Evolutionary conservation across 2,329 filamentous ascomycete species (phyloP).

Genomic region (Drechslerella dactyloides): DNA sequence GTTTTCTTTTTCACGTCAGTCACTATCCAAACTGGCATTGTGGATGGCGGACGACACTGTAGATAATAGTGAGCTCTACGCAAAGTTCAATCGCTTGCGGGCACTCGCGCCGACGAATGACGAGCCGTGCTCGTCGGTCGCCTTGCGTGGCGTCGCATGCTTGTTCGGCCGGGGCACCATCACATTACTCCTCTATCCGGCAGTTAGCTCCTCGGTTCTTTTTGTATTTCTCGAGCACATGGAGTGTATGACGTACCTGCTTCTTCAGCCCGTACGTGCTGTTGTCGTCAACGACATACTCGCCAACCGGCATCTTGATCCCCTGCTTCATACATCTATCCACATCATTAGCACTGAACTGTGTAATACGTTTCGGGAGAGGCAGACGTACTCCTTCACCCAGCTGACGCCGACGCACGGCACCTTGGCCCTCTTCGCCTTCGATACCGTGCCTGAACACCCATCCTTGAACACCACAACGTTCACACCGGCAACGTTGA

Average conservation of each 20-base stretch:
- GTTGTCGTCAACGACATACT: background rate
- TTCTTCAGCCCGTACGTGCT: background rate
- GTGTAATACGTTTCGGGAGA: background rate
- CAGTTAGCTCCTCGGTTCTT: background rate
- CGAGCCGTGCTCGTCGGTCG: too few species aligned
- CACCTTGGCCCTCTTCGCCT: slow-evolving; percentile 29
- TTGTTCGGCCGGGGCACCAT: background rate
- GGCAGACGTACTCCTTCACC: slow-evolving; percentile 34
- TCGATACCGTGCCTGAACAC: slow-evolving; percentile 16
- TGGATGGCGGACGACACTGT: too few species aligned
- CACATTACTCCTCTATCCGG: background rate
- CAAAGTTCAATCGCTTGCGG: too few species aligned
- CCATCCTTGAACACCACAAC: slow-evolving; percentile 44
- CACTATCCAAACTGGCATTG: too few species aligned
- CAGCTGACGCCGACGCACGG: slow-evolving; percentile 37
- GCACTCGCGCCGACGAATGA: too few species aligned
- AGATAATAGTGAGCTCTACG: too few species aligned
- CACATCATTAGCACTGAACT: background rate
- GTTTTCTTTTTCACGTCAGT: too few species aligned
- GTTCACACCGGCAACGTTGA: slow-evolving; percentile 37
- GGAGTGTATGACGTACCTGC: background rate
- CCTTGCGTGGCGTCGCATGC: background rate
- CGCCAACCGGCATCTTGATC: background rate
- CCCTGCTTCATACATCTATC: background rate
- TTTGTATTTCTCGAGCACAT: background rate